Base-by-base conservation (phyloP, 805 yeast species). In the Metschnikowia gelsemii region DNA sequence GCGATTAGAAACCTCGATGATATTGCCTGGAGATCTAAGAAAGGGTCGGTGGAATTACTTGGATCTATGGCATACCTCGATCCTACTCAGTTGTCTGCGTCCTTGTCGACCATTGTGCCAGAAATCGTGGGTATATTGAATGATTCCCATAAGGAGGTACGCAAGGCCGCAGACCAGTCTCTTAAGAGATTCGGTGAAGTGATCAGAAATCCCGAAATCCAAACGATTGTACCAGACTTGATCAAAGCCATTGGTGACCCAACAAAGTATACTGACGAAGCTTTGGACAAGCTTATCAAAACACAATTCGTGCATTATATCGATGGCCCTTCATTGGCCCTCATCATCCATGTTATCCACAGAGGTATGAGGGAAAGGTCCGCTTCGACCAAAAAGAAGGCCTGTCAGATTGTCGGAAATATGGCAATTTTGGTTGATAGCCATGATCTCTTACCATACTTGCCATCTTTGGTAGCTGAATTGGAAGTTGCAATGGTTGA, bases 31-130 rank as follows among this genome's bases (percentile, higher is more conserved):
- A 78, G 99, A 67, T 80, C 96, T 0, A 93, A 93, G 68, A 87
- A 89, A 66, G 99, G 98, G 3, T 87, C 98, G 5, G 98, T 93
- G 14, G 98, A 93, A 61, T 68, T 93, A 38, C 75, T 93, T 33
- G 99, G 99, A 64, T 82, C 96, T 18, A 93, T 93, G 99, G 99
- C 99, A 0, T 93, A 89, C 61, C 73, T 93, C 47, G 96, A 91
- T 57, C 99, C 99, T 3, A 76, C 93, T 2, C 99, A 93, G 59
- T 72, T 93, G 51, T 88, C 97, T 2, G 77, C 90, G 0, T 88
- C 96, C 0, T 71, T 93, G 53, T 85, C 96, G 0, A 80, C 81
- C 0, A 91, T 93, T 67, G 87, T 93, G 46, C 99, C 99, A 1
- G 96, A 91, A 59, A 89, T 93, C 65, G 99, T 91, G 42, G 90